Evolutionary conservation across 371 early-diverging fungal genomes (phyloP).

Genomic region (Lichtheimia ramosa): DNA sequence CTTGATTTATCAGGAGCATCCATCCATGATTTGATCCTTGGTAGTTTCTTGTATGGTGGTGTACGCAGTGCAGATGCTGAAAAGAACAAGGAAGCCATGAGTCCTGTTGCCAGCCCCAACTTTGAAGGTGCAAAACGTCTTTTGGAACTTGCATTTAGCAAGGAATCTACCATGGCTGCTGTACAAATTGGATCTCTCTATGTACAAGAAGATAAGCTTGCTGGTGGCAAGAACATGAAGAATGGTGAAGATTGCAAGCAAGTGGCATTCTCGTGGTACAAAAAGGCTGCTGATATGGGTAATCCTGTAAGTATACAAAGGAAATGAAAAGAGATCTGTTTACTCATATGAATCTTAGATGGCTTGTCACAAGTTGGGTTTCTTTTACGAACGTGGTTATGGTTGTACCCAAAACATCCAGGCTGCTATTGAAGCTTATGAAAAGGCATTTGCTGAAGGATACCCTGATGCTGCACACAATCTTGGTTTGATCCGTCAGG

Average conservation of each 20-base stretch:
- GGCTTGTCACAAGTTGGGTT: slow-evolving; percentile 61
- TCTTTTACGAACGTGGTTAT: slow-evolving; percentile 50
- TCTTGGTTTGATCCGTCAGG: slow-evolving; percentile 59
- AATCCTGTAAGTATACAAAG: slow-evolving; percentile 46
- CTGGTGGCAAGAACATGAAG: slow-evolving; percentile 48
- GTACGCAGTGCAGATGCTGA: slow-evolving; percentile 47
- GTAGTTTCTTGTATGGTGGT: slow-evolving; percentile 57
- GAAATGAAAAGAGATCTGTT: too few relatives aligned
- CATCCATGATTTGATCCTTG: slow-evolving; percentile 51
- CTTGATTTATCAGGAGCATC: slow-evolving; percentile 31
- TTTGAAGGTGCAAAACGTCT: slow-evolving; percentile 56
- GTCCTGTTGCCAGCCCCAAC: slow-evolving; percentile 57
- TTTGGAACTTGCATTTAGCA: slow-evolving; percentile 54
- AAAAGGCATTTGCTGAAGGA: slow-evolving; percentile 53
- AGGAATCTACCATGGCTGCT: slow-evolving; percentile 59
- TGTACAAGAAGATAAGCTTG: slow-evolving; percentile 55
- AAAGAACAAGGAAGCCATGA: slow-evolving; percentile 43
- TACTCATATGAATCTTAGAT: slow-evolving; percentile 28
- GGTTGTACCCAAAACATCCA: slow-evolving; percentile 44
- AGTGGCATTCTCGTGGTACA: slow-evolving; percentile 50
- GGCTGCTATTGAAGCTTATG: slow-evolving; percentile 51
- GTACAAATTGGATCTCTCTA: slow-evolving; percentile 62
- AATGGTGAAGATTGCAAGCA: slow-evolving; percentile 52
- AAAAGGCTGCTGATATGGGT: slow-evolving; percentile 50
- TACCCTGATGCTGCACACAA: slow-evolving; percentile 66